Evolutionary conservation across 495 filamentous ascomycete genomes (phyloP).

Genomic region (Penicillium macrosclerotiorum): DNA sequence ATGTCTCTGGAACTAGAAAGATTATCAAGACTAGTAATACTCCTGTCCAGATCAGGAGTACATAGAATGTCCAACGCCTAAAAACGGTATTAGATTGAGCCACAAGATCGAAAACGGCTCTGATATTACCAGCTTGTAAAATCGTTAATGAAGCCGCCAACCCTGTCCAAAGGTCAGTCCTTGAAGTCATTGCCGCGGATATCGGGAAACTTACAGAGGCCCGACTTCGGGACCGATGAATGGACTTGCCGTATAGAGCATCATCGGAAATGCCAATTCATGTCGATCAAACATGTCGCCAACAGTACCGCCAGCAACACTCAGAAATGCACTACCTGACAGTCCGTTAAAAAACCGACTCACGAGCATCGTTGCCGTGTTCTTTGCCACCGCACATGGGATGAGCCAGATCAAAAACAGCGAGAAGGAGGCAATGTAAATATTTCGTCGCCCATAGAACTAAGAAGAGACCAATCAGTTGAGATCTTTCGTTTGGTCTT

Average conservation of each 20-base stretch:
- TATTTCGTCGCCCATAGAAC: conserved; percentile 85
- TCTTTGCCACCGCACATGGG: conserved; percentile 81
- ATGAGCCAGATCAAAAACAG: conserved; percentile 85
- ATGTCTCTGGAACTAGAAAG: conserved; percentile 86
- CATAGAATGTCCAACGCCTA: conserved; percentile 86
- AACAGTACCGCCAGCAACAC: conserved; percentile 86
- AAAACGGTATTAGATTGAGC: conserved; percentile 7
- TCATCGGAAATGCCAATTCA: conserved; percentile 73
- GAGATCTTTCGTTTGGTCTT: too few species aligned
- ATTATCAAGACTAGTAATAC: conserved; percentile 59
- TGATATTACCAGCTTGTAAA: conserved; percentile 63
- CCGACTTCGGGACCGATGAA: conserved; percentile 65
- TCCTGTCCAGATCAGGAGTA: conserved; percentile 78
- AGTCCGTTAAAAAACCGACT: conserved; percentile 83
- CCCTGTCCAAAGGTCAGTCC: conserved; percentile 15
- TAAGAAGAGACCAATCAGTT: too few species aligned
- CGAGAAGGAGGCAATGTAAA: conserved; percentile 76
- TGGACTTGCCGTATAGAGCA: conserved; percentile 75
- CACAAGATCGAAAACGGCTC: not conserved
- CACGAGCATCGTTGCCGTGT: conserved; percentile 79
- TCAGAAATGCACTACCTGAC: conserved; percentile 82
- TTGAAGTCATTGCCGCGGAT: conserved; percentile 33
- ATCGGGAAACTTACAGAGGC: conserved; percentile 47
- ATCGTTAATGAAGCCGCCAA: conserved; percentile 74
- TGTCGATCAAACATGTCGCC: conserved; percentile 81